These are phyloP conservation scores for Paecilomyces sp. DNA, from an alignment of 2,329 filamentous ascomycete genomes.

Conservation along the genomic window DNA sequence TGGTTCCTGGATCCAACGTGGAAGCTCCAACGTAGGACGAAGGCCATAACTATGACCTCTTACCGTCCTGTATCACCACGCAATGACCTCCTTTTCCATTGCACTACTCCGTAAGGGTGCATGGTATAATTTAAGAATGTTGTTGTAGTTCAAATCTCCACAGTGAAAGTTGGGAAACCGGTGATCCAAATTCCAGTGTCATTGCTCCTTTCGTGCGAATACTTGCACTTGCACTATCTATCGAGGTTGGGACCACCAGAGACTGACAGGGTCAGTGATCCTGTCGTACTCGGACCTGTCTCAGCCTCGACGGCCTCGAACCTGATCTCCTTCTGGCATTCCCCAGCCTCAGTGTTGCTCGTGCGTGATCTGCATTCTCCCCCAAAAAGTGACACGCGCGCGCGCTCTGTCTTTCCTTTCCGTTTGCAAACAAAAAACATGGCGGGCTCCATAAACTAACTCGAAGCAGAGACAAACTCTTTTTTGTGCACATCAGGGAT, in stretches of 20 bases:
- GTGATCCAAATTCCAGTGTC: neutral
- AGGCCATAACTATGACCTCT: neutral
- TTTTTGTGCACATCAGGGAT: neutral
- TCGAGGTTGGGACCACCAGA: neutral
- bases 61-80: neutral
- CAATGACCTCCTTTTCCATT: neutral
- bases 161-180: neutral
- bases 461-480: neutral
- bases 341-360: neutral
- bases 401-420: neutral
- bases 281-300: neutral
- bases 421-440: neutral
- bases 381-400: neutral
- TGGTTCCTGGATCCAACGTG: neutral
- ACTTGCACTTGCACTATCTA: neutral
- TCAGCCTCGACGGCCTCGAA: neutral
- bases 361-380: neutral
- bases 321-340: neutral
- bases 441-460: too few species aligned
- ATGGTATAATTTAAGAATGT: neutral
- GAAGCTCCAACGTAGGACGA: neutral
- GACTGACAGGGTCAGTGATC: neutral
- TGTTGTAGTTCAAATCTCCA: neutral
- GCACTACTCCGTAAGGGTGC: too few species aligned
- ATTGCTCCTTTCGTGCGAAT: neutral